A percentile compares a stretch with the other conserved stretches of the same genome.
Conservation (phyloP, 1,284 basidiomycete species). For the Dichomitus squalens region DNA sequence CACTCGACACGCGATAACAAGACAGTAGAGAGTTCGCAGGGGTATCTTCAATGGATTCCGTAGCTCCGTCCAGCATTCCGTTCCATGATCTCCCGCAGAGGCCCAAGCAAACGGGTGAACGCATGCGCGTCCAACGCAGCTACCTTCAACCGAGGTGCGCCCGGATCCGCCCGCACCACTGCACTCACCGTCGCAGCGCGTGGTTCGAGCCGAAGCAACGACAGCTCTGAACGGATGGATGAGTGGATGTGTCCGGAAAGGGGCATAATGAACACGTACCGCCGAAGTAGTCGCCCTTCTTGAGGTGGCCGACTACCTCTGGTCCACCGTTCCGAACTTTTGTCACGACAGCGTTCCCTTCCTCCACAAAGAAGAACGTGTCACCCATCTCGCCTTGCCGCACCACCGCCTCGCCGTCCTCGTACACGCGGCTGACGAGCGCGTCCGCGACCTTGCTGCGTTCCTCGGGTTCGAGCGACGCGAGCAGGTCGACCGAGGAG, state of each 20-base stretch:
- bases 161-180: constrained; percentile 50
- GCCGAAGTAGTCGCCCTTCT: constrained; percentile 97
- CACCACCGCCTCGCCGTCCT: constrained; percentile 86
- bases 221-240: constrained; percentile 60
- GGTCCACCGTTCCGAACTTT: constrained; percentile 71
- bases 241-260: neutral
- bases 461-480: constrained; percentile 85
- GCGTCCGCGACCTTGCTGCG: constrained; percentile 97
- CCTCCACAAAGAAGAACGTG: constrained; percentile 97
- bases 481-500: constrained; percentile 87
- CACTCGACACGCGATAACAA: constrained; percentile 1
- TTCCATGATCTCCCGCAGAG: constrained; percentile 87
- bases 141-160: constrained; percentile 78
- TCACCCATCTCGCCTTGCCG: constrained; percentile 93
- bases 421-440: constrained; percentile 82
- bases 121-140: constrained; percentile 93
- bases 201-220: constrained; percentile 82
- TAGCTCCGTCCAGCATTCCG: constrained; percentile 70
- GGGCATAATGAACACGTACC: constrained; percentile 52
- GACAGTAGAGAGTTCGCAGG: neutral
- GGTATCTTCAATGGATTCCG: constrained; percentile 30
- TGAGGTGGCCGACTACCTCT: constrained; percentile 71
- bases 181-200: constrained; percentile 95
- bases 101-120: constrained; percentile 93
- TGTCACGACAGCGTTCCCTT: constrained; percentile 87